Evolutionary conservation across 2,329 filamentous ascomycete species (phyloP).

Genomic region (Penicillium sp.): DNA sequence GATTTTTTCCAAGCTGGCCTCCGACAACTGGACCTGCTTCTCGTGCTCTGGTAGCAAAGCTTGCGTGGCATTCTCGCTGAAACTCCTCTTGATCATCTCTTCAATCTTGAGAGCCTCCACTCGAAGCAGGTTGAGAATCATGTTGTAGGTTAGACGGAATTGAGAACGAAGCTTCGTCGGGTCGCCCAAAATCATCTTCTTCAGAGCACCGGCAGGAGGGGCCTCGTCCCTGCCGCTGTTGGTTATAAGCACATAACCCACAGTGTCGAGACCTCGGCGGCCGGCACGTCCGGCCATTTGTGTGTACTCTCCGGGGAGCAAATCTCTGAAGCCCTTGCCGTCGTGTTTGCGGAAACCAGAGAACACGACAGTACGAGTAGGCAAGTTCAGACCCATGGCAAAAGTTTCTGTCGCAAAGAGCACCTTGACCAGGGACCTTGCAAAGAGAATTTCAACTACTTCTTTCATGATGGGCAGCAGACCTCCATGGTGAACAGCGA

Average conservation of each 20-base stretch:
- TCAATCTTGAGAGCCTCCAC: conserved; percentile 98
- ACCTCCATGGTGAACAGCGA: conserved; percentile 94
- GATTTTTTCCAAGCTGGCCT: conserved; percentile 84
- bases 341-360: conserved; percentile 96
- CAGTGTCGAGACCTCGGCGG: conserved; percentile 82
- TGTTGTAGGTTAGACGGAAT: conserved; percentile 97
- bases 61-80: conserved; percentile 96
- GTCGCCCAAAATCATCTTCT: conserved; percentile 92
- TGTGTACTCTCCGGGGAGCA: conserved; percentile 92
- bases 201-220: conserved; percentile 72
- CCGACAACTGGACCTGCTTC: conserved; percentile 84
- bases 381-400: conserved; percentile 94
- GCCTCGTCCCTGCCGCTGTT: conserved; percentile 75
- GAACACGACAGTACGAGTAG: conserved; percentile 93
- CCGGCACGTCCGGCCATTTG: conserved; percentile 97
- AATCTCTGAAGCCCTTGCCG: conserved; percentile 81
- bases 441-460: conserved; percentile 93
- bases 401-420: conserved; percentile 98
- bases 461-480: conserved; percentile 95
- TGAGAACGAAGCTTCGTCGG: conserved; percentile 93
- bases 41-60: conserved; percentile 91
- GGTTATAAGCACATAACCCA: conserved; percentile 92
- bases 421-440: conserved; percentile 90
- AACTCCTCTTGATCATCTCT: conserved; percentile 99
- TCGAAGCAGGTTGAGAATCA: conserved; percentile 92